Evolutionary conservation across 768 basidiomycete genomes (phyloP).

Genomic region (Tulasnella calospora): DNA sequence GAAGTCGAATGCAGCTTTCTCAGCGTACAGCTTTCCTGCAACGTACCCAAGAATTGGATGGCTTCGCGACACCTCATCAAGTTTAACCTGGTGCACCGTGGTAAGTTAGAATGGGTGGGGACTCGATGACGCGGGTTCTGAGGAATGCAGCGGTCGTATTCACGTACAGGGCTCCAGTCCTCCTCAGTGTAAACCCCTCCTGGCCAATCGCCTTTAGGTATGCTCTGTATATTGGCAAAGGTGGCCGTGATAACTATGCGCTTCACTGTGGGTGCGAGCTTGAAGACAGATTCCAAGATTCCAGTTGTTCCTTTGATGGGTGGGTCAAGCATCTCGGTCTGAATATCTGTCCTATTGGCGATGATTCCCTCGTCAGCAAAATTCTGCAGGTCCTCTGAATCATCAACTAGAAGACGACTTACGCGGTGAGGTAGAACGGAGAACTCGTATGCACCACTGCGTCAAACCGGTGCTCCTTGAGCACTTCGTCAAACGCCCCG

Average conservation of each 20-base stretch:
- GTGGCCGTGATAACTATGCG: constrained; percentile 33
- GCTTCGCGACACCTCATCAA: neutral
- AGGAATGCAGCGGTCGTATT: neutral
- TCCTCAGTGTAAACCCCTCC: constrained; percentile 29
- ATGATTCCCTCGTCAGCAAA: neutral
- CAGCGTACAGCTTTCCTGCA: constrained; percentile 61
- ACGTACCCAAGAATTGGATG: constrained; percentile 39
- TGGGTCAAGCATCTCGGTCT: constrained; percentile 29
- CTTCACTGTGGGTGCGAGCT: constrained; percentile 30
- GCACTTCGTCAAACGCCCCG: constrained; percentile 16
- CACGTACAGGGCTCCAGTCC: constrained; percentile 29
- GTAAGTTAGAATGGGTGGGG: neutral
- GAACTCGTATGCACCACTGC: constrained; percentile 25
- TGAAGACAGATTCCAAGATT: constrained; percentile 28
- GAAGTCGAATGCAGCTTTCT: constrained; percentile 54
- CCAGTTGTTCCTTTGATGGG: constrained; percentile 30
- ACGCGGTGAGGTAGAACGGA: constrained; percentile 16
- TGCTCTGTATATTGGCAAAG: constrained; percentile 31
- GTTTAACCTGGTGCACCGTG: neutral
- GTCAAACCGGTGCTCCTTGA: constrained; percentile 5
- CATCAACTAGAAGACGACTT: neutral
- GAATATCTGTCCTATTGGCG: neutral
- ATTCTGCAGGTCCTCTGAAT: neutral
- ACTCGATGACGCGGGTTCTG: neutral
- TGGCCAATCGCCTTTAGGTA: neutral